phyloP scores from a whole-genome alignment of 2,329 filamentous ascomycete genomes.

The Penicillium sp. region DNA sequence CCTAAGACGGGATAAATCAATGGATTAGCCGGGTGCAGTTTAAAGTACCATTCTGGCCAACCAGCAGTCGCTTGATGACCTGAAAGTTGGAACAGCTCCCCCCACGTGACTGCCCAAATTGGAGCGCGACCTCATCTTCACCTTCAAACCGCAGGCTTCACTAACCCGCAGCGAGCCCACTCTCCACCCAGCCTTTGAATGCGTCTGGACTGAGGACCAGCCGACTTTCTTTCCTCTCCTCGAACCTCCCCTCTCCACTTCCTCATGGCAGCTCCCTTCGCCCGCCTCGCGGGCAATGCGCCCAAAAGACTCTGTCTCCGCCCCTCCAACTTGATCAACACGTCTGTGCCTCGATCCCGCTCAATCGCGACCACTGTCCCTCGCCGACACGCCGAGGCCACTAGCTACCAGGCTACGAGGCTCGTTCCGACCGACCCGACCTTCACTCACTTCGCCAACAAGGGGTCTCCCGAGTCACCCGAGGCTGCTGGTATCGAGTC shows the following conservation, averaged over 20 bases:
- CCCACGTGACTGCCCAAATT: constrained; percentile 42
- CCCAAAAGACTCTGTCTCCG: constrained; percentile 61
- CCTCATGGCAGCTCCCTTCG: constrained; percentile 62
- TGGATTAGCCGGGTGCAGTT: constrained; percentile 18
- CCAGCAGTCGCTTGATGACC: constrained; percentile 40
- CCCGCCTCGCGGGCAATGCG: constrained; percentile 61
- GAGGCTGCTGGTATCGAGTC: constrained; percentile 53
- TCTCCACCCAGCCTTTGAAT: constrained; percentile 36
- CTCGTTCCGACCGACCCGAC: constrained; percentile 60
- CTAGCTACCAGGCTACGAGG: constrained; percentile 53
- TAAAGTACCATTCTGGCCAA: constrained; percentile 28
- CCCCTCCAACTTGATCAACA: constrained; percentile 50
- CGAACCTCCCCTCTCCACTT: constrained; percentile 20
- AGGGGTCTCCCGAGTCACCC: constrained; percentile 41
- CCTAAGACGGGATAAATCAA: not conserved
- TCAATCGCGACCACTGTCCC: constrained; percentile 59
- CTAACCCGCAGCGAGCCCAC: constrained; percentile 34
- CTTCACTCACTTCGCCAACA: constrained; percentile 51
- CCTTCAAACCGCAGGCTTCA: constrained; percentile 33
- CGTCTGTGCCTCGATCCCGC: constrained; percentile 51
- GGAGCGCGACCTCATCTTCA: constrained; percentile 36
- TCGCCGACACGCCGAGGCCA: constrained; percentile 55
- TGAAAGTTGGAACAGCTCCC: constrained; percentile 19
- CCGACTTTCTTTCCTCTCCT: constrained; percentile 25
- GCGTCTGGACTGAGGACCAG: constrained; percentile 41